Evolutionary conservation across 106 monocot genomes (phyloP).

Genomic region (Acorus gramineus): DNA sequence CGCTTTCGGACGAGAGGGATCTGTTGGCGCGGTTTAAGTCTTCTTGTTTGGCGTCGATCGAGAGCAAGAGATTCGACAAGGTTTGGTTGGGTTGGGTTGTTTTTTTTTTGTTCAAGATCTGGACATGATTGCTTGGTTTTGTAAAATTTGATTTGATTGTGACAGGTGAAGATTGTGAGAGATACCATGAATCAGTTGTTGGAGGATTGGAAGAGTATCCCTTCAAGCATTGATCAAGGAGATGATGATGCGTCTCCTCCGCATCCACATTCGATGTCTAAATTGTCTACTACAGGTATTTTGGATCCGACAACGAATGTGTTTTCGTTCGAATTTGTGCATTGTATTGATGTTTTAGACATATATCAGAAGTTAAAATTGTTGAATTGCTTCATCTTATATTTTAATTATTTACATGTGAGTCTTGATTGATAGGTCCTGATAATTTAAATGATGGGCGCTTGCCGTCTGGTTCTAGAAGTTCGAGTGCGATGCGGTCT

Average conservation of each 20-base stretch:
- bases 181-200: conserved; percentile 89
- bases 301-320: too few species aligned
- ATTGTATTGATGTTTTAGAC: too few species aligned
- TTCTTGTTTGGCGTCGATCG: conserved; percentile 52
- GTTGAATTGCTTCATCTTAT: too few species aligned
- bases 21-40: conserved; percentile 43
- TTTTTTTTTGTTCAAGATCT: not conserved
- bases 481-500: conserved; percentile 20
- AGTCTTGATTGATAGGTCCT: not conserved
- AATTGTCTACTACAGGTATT: too few species aligned
- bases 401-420: too few species aligned
- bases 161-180: conserved; percentile 89
- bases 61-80: conserved; percentile 80
- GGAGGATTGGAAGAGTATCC: conserved; percentile 76
- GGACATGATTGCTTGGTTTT: too few species aligned
- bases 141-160: not conserved
- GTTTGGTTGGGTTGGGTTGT: conserved; percentile 6
- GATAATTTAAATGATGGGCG: conserved; percentile 24
- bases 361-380: too few species aligned
- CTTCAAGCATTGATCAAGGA: conserved; percentile 20
- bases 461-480: conserved; percentile 14
- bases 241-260: not conserved
- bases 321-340: too few species aligned
- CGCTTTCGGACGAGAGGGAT: conserved; percentile 26
- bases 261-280: too few species aligned